phyloP scores from a whole-genome alignment of 331 rosid genomes.

The Rhamnella rubrinervis region DNA sequence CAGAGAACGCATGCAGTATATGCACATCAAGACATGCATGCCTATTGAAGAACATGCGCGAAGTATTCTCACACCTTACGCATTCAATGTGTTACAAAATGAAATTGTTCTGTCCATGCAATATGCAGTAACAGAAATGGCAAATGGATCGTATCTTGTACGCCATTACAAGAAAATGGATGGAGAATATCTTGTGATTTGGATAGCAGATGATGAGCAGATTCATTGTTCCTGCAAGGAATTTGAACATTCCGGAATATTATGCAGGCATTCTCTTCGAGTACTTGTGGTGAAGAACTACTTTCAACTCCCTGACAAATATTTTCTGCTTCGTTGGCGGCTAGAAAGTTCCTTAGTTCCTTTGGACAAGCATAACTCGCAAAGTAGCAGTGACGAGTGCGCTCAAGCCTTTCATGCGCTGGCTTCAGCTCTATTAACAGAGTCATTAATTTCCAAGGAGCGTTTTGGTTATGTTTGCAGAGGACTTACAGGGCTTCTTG shows the following conservation, averaged over 20 bases:
- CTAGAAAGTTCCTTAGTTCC: conserved; percentile 35
- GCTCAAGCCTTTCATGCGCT: conserved; percentile 46
- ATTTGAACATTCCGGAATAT: conserved; percentile 58
- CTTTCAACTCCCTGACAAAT: conserved; percentile 62
- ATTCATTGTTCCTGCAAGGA: conserved; percentile 64
- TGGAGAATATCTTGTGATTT: conserved; percentile 47
- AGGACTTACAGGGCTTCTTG: conserved; percentile 53
- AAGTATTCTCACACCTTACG: conserved; percentile 54
- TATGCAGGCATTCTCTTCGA: conserved; percentile 63
- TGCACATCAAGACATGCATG: conserved; percentile 52
- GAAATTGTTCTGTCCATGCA: conserved; percentile 51
- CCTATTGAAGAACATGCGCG: conserved; percentile 68
- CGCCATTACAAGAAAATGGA: conserved; percentile 60
- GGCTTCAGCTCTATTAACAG: conserved; percentile 46
- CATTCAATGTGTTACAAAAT: conserved; percentile 51
- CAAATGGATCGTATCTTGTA: conserved; percentile 55
- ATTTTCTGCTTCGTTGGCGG: conserved; percentile 55
- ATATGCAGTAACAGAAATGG: conserved; percentile 46
- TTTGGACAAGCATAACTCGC: conserved; percentile 26
- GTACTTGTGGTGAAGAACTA: conserved; percentile 49
- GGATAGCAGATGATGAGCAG: conserved; percentile 49
- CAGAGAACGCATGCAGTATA: conserved; percentile 38
- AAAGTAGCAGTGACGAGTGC: conserved; percentile 33
- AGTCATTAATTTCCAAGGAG: conserved; percentile 49
- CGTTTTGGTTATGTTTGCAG: conserved; percentile 42